Evolutionary conservation across 495 filamentous ascomycete genomes (phyloP).

Genomic region (Elasticomyces elasticus): DNA sequence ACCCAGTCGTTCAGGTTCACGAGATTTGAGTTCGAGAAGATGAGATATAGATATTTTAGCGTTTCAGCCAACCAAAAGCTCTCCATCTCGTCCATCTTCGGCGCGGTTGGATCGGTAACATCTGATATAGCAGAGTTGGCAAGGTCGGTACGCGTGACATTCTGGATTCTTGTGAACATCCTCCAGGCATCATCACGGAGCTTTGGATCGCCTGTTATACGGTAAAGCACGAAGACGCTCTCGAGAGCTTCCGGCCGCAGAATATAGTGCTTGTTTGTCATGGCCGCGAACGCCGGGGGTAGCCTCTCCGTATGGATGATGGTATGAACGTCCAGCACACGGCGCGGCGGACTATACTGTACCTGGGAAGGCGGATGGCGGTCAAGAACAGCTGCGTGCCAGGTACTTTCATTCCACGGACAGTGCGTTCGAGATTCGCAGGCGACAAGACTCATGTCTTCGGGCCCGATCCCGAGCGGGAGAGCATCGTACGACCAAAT

Average conservation of each 20-base stretch:
- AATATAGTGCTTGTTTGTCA: conserved; percentile 43
- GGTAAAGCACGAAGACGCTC: conserved; percentile 61
- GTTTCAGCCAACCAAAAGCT: conserved; percentile 36
- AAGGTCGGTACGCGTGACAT: conserved; percentile 23
- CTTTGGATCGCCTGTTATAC: conserved; percentile 57
- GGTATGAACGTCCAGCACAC: no score
- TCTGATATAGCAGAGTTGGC: conserved; percentile 29
- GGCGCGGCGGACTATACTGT: no score
- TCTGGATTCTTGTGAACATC: conserved; percentile 56
- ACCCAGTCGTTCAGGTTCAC: conserved; percentile 48
- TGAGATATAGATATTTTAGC: conserved; percentile 80
- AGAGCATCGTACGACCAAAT: conserved; percentile 27
- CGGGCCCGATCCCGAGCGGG: no score
- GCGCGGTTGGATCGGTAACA: conserved; percentile 15
- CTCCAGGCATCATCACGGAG: conserved; percentile 61
- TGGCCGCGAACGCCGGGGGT: conserved; percentile 11
- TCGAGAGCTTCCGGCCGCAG: conserved; percentile 45
- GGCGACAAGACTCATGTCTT: no score
- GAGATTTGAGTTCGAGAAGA: no score
- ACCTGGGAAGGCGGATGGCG: conserved; percentile 20
- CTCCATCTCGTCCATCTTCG: conserved; percentile 25
- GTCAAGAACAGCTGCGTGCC: conserved; percentile 44
- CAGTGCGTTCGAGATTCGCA: no score
- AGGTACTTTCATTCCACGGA: no score
- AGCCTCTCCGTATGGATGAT: conserved; percentile 16